Evolutionary conservation across 768 basidiomycete species (phyloP).

Genomic region (Hericium rajendrae): DNA sequence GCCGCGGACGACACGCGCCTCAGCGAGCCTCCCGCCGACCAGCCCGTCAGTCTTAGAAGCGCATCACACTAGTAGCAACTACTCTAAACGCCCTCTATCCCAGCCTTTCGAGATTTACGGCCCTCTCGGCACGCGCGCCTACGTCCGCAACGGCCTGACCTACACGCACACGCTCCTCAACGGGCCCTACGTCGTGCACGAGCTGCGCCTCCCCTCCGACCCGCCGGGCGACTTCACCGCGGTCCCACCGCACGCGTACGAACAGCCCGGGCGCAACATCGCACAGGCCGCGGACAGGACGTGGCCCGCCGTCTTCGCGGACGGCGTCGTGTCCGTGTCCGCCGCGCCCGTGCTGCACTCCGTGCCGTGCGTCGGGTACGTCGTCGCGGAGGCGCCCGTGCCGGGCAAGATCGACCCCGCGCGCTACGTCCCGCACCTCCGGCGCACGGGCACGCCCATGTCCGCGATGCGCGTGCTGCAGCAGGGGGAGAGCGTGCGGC

Average conservation of each 20-base stretch:
- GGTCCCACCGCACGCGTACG: slow-evolving; percentile 40
- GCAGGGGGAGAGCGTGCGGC: slow-evolving; percentile 48
- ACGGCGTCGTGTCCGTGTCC: slow-evolving; percentile 48
- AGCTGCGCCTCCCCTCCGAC: slow-evolving; percentile 60
- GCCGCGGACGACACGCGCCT: slow-evolving; percentile 50
- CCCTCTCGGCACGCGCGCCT: slow-evolving; percentile 73
- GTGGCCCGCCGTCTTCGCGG: slow-evolving; percentile 60
- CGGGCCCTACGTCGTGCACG: slow-evolving; percentile 70
- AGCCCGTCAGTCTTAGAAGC: too few species aligned
- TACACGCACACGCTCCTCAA: slow-evolving; percentile 64
- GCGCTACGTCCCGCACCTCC: slow-evolving; percentile 57
- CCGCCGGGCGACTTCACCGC: slow-evolving; percentile 21
- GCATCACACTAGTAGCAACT: neutral
- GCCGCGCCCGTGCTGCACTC: slow-evolving; percentile 76
- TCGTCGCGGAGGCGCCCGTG: slow-evolving; percentile 58
- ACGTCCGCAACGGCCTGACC: slow-evolving; percentile 56
- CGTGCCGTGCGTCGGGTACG: slow-evolving; percentile 74
- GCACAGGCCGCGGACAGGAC: slow-evolving; percentile 37
- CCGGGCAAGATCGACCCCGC: slow-evolving; percentile 70
- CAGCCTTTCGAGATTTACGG: slow-evolving; percentile 81
- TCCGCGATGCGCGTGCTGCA: slow-evolving; percentile 58
- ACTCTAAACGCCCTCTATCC: neutral
- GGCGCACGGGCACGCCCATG: slow-evolving; percentile 61
- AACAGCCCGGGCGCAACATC: slow-evolving; percentile 62
- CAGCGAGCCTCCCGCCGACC: too few species aligned